A percentile compares a stretch with the other conserved stretches of the same genome.
phyloP scores from a whole-genome alignment of 805 yeast species.

The Jamesozyma rosinii region DNA sequence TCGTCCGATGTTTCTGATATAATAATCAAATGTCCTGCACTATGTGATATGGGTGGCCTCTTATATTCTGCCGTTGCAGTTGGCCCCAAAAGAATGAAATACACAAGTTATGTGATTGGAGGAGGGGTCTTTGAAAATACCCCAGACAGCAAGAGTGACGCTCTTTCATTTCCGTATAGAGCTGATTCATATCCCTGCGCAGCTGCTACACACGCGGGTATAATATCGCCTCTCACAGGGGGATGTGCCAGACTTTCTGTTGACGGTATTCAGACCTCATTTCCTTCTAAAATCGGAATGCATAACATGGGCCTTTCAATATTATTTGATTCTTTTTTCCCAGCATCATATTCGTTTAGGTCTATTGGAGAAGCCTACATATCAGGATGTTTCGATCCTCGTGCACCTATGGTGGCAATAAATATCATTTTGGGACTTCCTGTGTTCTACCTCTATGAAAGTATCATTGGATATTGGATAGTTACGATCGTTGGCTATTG shows the following conservation, averaged over 20 bases:
- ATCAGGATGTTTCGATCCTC: constrained; percentile 59
- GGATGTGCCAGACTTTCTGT: constrained; percentile 65
- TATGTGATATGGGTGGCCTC: constrained; percentile 73
- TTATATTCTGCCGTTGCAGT: constrained; percentile 67
- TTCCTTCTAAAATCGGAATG: constrained; percentile 40
- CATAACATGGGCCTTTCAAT: constrained; percentile 44
- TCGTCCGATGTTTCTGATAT: constrained; percentile 39
- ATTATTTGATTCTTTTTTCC: constrained; percentile 62
- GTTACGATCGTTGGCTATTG: constrained; percentile 62
- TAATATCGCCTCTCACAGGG: constrained; percentile 62
- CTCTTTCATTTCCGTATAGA: constrained; percentile 58
- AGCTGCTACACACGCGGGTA: constrained; percentile 81
- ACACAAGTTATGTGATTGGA: constrained; percentile 66
- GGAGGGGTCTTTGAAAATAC: constrained; percentile 43
- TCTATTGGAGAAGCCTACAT: constrained; percentile 29
- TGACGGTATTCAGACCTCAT: constrained; percentile 43
- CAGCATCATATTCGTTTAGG: constrained; percentile 58
- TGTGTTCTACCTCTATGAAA: constrained; percentile 41
- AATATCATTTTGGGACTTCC: constrained; percentile 60
- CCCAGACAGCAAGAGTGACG: constrained; percentile 12
- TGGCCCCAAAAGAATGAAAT: constrained; percentile 59
- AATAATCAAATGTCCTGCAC: constrained; percentile 72
- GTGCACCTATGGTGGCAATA: constrained; percentile 45
- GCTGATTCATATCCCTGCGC: constrained; percentile 88
- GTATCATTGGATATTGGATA: constrained; percentile 52